Conservation (phyloP, 768 basidiomycete species). For the Termitomyces bulborhizus region DNA sequence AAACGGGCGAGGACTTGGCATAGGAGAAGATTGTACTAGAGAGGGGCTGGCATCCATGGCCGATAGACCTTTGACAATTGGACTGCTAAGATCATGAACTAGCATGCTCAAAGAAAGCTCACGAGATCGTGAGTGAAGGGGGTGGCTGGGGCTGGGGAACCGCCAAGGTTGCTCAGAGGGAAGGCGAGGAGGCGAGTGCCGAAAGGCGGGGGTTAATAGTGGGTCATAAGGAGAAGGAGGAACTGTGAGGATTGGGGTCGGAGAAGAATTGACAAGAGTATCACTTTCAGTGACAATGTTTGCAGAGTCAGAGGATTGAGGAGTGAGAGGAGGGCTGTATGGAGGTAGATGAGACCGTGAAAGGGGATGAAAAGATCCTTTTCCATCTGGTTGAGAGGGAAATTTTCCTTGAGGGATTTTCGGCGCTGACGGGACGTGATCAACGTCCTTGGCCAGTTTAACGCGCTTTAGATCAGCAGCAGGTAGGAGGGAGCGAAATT, state of each 20-base stretch:
- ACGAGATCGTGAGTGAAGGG: slow-evolving; percentile 57
- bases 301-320: slow-evolving; percentile 27
- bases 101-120: slow-evolving; percentile 65
- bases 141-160: slow-evolving; percentile 74
- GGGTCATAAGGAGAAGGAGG: slow-evolving; percentile 77
- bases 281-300: slow-evolving; percentile 16
- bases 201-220: slow-evolving; percentile 66
- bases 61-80: slow-evolving; percentile 28
- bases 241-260: slow-evolving; percentile 26
- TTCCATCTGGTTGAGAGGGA: slow-evolving; percentile 12
- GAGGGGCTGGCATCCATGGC: slow-evolving; percentile 24
- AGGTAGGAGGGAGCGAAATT: slow-evolving; percentile 32
- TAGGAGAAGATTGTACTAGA: slow-evolving; percentile 28
- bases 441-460: slow-evolving; percentile 12
- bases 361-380: slow-evolving; percentile 15
- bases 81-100: slow-evolving; percentile 46
- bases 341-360: slow-evolving; percentile 16
- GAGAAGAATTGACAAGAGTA: slow-evolving; percentile 23
- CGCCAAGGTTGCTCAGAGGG: slow-evolving; percentile 82
- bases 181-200: slow-evolving; percentile 68
- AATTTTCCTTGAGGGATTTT: slow-evolving; percentile 21
- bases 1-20: slow-evolving; percentile 19
- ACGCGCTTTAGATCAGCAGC: slow-evolving; percentile 19
- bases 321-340: slow-evolving; percentile 31
- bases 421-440: slow-evolving; percentile 15